These are phyloP conservation scores for Penicillium riverlandense DNA, from an alignment of 495 filamentous ascomycete species.

Conservation along the genomic window DNA sequence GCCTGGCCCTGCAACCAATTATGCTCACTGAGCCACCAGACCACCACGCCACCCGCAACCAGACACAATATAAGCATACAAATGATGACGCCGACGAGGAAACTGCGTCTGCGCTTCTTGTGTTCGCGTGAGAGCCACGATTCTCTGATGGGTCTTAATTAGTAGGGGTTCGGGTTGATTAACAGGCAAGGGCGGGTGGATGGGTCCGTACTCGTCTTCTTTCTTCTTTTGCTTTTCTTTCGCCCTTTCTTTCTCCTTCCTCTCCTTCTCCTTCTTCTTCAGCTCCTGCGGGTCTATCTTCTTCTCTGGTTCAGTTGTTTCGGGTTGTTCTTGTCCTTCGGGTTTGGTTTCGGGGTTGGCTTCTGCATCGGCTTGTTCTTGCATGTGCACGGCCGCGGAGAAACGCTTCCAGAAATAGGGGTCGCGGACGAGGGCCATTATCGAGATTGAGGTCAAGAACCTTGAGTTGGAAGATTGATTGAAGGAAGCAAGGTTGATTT, in stretches of 20 bases:
- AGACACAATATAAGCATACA: conserved; percentile 21
- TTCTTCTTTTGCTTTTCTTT: conserved; percentile 6
- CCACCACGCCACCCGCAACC: conserved; percentile 19
- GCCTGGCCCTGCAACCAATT: conserved; percentile 23
- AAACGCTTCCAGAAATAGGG: conserved; percentile 59
- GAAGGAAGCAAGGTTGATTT: not conserved
- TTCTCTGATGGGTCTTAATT: conserved; percentile 7
- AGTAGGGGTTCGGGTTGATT: not conserved
- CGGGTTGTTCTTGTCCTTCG: conserved; percentile 9
- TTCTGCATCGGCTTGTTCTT: conserved; percentile 25
- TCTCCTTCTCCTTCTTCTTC: conserved; percentile 24
- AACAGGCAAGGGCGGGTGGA: not conserved
- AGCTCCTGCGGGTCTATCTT: too few species aligned
- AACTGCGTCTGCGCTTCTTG: conserved; percentile 23
- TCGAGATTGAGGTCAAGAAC: not conserved
- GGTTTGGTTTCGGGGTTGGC: conserved; percentile 4
- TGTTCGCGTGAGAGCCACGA: conserved; percentile 30
- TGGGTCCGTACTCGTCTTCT: conserved; percentile 8
- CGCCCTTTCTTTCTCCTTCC: conserved; percentile 4
- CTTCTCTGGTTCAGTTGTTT: conserved; percentile 5
- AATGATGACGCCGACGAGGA: conserved; percentile 28
- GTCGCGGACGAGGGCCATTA: conserved; percentile 46
- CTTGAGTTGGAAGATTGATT: not conserved
- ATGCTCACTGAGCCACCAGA: conserved; percentile 35
- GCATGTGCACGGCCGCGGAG: conserved; percentile 48